phyloP scores from a whole-genome alignment of 192 early-diverging fungal genomes.

The Coemansia sp. region DNA sequence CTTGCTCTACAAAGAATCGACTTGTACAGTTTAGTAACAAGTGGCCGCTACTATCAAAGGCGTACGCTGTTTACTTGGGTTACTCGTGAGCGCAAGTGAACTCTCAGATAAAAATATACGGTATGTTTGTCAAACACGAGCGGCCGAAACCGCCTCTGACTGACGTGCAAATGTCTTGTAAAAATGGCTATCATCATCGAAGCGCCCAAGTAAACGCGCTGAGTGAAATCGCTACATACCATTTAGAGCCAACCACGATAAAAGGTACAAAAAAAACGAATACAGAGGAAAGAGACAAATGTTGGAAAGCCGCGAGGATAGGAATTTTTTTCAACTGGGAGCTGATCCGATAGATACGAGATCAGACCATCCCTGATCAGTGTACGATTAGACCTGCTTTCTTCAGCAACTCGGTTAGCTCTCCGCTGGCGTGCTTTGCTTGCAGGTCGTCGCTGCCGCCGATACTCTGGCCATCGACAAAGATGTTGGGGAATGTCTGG shows the following conservation, averaged over 20 bases:
- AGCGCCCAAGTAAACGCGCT: neutral
- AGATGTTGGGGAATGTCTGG: constrained; percentile 69
- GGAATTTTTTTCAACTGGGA: neutral
- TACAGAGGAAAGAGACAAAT: neutral
- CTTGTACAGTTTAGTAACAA: neutral
- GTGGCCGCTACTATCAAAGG: neutral
- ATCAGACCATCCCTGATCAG: neutral
- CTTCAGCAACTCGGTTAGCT: constrained; percentile 52
- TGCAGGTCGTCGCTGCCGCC: constrained; percentile 63
- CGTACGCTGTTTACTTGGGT: neutral
- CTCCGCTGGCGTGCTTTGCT: constrained; percentile 48
- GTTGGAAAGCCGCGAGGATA: neutral
- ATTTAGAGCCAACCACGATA: neutral
- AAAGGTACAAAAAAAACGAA: neutral
- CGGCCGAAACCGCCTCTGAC: constrained; percentile 21
- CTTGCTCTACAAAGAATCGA: neutral
- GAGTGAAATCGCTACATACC: neutral
- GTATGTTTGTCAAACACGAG: constrained; percentile 31
- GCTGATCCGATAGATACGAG: neutral
- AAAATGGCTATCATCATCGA: constrained; percentile 37
- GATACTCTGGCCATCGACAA: constrained; percentile 65
- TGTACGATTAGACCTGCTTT: constrained; percentile 26
- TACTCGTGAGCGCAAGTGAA: neutral
- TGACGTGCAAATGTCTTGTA: constrained; percentile 51
- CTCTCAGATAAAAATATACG: constrained; percentile 30